phyloP scores from a whole-genome alignment of 495 filamentous ascomycete genomes.

The Penicillium canariense region DNA sequence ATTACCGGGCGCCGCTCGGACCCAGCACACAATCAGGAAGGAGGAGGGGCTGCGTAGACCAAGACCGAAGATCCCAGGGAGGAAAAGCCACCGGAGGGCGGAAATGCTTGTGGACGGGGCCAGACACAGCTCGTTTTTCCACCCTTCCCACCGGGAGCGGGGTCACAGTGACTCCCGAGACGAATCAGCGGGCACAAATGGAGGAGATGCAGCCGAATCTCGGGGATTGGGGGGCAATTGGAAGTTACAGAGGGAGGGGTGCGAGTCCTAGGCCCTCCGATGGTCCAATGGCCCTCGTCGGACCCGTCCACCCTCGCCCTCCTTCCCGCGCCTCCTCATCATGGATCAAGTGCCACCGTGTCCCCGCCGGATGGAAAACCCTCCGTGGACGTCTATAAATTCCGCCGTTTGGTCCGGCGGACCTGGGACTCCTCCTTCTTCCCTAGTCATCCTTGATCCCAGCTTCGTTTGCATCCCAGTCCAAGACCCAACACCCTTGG shows the following conservation, averaged over 20 bases:
- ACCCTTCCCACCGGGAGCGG: conserved; percentile 48
- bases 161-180: conserved; percentile 44
- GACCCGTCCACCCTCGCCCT: conserved; percentile 26
- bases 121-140: conserved; percentile 28
- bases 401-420: conserved; percentile 45
- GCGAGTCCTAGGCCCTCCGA: conserved; percentile 46
- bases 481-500: conserved; percentile 18
- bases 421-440: conserved; percentile 48
- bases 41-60: conserved; percentile 23
- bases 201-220: conserved; percentile 36
- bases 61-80: conserved; percentile 22
- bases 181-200: conserved; percentile 44
- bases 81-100: conserved; percentile 31
- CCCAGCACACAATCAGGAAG: conserved; percentile 15
- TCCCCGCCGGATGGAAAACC: conserved; percentile 45
- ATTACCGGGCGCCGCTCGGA: conserved; percentile 12
- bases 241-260: conserved; percentile 38
- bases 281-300: conserved; percentile 41
- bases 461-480: conserved; percentile 32
- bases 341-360: conserved; percentile 14
- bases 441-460: conserved; percentile 51
- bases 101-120: conserved; percentile 33
- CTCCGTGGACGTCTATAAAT: conserved; percentile 65
- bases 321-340: conserved; percentile 21
- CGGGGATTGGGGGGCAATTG: conserved; percentile 30